phyloP scores from a whole-genome alignment of 345 rosid genomes.

The Eucalyptus tenuipes region DNA sequence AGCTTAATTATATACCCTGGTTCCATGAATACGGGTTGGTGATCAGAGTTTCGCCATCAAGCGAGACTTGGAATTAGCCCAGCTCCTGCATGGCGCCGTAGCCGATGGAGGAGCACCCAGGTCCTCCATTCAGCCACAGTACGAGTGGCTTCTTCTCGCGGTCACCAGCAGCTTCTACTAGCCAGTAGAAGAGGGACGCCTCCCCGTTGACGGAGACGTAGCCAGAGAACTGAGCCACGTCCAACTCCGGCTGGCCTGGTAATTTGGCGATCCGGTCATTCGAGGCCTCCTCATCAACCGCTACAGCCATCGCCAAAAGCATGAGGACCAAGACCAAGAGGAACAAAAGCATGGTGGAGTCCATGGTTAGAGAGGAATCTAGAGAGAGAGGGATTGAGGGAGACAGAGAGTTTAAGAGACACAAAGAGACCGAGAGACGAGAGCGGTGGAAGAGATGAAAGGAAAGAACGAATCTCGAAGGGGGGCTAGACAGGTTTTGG shows the following conservation, averaged over 20 bases:
- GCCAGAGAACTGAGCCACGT: not conserved
- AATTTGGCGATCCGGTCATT: not conserved
- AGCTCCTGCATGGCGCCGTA: not conserved
- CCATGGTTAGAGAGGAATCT: not conserved
- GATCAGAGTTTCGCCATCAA: not conserved
- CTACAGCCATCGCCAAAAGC: not conserved
- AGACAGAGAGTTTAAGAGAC: not conserved
- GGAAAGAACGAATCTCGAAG: not conserved
- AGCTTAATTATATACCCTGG: not conserved
- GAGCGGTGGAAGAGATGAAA: not conserved
- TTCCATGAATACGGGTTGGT: not conserved
- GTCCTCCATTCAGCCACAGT: not conserved
- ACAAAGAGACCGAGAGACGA: not conserved
- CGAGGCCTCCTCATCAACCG: not conserved
- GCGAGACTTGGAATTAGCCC: not conserved
- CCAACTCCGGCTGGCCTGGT: not conserved
- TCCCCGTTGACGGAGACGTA: not conserved
- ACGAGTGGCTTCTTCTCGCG: not conserved
- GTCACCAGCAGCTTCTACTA: not conserved
- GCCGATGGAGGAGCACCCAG: not conserved
- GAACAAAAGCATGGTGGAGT: not conserved
- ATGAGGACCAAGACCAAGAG: not conserved
- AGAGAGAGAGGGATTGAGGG: not conserved
- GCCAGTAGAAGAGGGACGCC: not conserved
- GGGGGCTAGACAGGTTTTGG: not conserved